phyloP scores from a whole-genome alignment of 352 stramenopile genomes.

The Globisporangium heterothallicum region DNA sequence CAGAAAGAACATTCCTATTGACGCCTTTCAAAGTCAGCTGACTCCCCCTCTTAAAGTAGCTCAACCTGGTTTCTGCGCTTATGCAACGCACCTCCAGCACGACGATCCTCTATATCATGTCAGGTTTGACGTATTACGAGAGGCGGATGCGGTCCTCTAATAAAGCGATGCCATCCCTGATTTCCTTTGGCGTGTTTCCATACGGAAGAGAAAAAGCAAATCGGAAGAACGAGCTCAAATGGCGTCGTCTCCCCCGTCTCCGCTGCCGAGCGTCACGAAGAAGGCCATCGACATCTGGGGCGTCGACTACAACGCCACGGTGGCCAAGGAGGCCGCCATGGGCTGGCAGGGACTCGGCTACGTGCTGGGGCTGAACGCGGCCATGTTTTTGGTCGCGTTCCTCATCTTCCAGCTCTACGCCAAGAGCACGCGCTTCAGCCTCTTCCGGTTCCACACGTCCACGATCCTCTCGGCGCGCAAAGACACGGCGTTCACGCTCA shows the following conservation, averaged over 20 bases:
- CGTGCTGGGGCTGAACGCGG: slow-evolving; percentile 63
- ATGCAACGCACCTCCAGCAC: too few relatives aligned
- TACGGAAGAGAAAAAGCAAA: background rate
- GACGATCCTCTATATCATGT: too few relatives aligned
- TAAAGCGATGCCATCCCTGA: background rate
- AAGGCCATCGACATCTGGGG: slow-evolving; percentile 59
- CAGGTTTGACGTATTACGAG: too few relatives aligned
- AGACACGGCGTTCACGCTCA: slow-evolving; percentile 42
- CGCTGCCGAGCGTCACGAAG: slow-evolving; percentile 9
- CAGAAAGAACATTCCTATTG: too few relatives aligned
- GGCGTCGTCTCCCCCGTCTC: slow-evolving; percentile 7
- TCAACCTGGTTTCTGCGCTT: too few relatives aligned
- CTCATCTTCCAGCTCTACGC: slow-evolving; percentile 62
- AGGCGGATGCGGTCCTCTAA: background rate
- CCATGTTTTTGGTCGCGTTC: slow-evolving; percentile 61
- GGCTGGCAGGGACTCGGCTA: slow-evolving; percentile 79
- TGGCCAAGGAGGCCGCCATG: slow-evolving; percentile 64
- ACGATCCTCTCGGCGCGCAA: slow-evolving; percentile 30
- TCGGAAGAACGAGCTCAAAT: background rate
- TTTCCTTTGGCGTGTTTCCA: background rate
- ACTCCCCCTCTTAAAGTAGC: too few relatives aligned
- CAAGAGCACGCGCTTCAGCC: slow-evolving; percentile 61
- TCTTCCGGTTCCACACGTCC: slow-evolving; percentile 62
- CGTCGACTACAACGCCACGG: slow-evolving; percentile 78
- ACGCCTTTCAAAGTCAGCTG: too few relatives aligned